phyloP scores from a whole-genome alignment of 2,329 filamentous ascomycete species.

The Penicillium sp. region DNA sequence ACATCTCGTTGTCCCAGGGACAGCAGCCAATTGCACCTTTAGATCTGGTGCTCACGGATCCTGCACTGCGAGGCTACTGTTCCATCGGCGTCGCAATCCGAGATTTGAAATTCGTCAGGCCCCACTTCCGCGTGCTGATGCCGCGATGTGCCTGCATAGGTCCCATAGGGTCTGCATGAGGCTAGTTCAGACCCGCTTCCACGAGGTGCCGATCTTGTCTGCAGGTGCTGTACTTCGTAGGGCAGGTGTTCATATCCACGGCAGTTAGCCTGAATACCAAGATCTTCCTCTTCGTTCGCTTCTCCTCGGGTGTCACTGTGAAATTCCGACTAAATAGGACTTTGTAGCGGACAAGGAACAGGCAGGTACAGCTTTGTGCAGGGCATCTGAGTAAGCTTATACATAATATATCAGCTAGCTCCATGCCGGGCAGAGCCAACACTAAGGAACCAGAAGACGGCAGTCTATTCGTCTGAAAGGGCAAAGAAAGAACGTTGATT shows the following conservation, averaged over 20 bases:
- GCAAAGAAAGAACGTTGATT: too few species aligned
- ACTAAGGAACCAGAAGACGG: too few species aligned
- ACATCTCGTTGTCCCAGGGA: too few species aligned
- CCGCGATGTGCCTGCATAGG: not conserved
- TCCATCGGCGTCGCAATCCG: conserved; percentile 3
- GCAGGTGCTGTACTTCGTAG: not conserved
- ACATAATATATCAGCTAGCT: too few species aligned
- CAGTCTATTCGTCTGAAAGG: too few species aligned
- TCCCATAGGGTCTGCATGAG: not conserved
- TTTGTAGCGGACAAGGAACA: too few species aligned
- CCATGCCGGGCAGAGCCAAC: too few species aligned
- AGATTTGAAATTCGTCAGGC: conserved; percentile 8
- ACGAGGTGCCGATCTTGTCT: not conserved
- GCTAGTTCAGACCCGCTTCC: not conserved
- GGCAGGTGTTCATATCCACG: too few species aligned
- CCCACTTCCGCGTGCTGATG: not conserved
- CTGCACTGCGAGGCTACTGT: not conserved
- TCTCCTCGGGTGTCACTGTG: not conserved
- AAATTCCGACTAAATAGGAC: too few species aligned
- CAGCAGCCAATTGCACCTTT: conserved; percentile 10
- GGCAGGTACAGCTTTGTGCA: too few species aligned
- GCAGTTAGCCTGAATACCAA: too few species aligned
- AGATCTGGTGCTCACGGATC: not conserved
- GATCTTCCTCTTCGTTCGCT: not conserved
- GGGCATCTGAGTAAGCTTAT: too few species aligned